These are phyloP conservation scores for Candida schatavii DNA, from an alignment of 805 yeast genomes.

Conservation along the genomic window DNA sequence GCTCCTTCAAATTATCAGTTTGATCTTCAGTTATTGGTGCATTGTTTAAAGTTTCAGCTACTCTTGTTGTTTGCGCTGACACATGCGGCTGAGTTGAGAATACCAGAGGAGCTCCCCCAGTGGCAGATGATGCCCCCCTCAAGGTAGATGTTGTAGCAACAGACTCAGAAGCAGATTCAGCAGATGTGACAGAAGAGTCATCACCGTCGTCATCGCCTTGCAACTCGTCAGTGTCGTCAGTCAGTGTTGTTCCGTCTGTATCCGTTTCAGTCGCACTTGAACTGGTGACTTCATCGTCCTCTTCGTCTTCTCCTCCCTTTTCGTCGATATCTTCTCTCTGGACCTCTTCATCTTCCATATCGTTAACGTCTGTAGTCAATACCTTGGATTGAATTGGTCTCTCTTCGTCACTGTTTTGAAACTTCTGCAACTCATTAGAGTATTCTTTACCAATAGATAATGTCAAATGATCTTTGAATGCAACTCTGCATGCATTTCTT, in stretches of 20 bases:
- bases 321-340: constrained; percentile 40
- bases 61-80: background rate
- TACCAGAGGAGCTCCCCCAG: constrained; percentile 7
- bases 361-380: constrained; percentile 27
- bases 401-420: constrained; percentile 22
- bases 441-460: constrained; percentile 47
- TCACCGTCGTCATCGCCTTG: constrained; percentile 21
- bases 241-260: constrained; percentile 17
- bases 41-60: constrained; percentile 29
- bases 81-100: background rate
- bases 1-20: constrained; percentile 30
- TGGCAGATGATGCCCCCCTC: constrained; percentile 9
- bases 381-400: constrained; percentile 18
- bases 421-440: constrained; percentile 32
- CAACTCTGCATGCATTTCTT: constrained; percentile 73
- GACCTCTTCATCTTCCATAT: constrained; percentile 30
- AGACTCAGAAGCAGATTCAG: constrained; percentile 13
- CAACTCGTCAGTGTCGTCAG: constrained; percentile 15
- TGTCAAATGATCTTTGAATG: constrained; percentile 54
- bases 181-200: constrained; percentile 16
- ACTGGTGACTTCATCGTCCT: constrained; percentile 11
- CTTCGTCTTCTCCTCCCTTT: constrained; percentile 29
- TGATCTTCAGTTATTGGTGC: constrained; percentile 40
- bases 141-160: constrained; percentile 8
- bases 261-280: constrained; percentile 15